Evolutionary conservation across 2,329 filamentous ascomycete species (phyloP).

Genomic region (Ceratocystis harringtonii): DNA sequence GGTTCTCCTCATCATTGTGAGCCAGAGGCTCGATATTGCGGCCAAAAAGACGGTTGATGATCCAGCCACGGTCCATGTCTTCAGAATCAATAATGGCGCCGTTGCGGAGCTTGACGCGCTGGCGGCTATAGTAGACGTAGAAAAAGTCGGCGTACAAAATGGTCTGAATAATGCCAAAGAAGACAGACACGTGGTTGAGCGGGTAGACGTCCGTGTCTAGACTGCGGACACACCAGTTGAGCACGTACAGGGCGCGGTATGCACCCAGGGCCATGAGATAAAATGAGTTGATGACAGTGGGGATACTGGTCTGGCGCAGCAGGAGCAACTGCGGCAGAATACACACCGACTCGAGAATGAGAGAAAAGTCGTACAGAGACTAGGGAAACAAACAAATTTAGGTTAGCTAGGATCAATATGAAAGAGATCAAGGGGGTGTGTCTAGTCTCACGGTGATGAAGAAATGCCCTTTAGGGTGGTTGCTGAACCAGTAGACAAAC

Average conservation of each 20-base stretch:
- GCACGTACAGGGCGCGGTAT: slow-evolving; percentile 76
- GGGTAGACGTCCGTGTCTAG: slow-evolving; percentile 42
- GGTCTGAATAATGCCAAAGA: slow-evolving; percentile 82
- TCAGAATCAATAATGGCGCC: slow-evolving; percentile 83
- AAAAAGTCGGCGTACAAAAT: slow-evolving; percentile 85
- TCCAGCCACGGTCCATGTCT: slow-evolving; percentile 71
- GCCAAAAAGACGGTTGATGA: slow-evolving; percentile 65
- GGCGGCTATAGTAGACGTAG: slow-evolving; percentile 90
- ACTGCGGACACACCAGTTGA: slow-evolving; percentile 74
- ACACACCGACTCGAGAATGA: slow-evolving; percentile 81
- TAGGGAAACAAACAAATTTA: slow-evolving; percentile 26
- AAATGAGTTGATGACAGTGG: slow-evolving; percentile 92
- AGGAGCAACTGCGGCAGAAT: slow-evolving; percentile 83
- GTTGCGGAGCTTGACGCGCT: slow-evolving; percentile 80
- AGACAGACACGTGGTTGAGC: slow-evolving; percentile 57
- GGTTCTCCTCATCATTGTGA: slow-evolving; percentile 45
- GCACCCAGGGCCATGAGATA: slow-evolving; percentile 78
- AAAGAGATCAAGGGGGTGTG: background rate
- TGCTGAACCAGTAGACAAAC: slow-evolving; percentile 31
- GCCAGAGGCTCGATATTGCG: slow-evolving; percentile 32
- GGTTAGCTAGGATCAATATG: background rate
- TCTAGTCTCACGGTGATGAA: slow-evolving; percentile 34
- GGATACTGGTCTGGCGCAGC: slow-evolving; percentile 84
- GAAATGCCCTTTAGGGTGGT: slow-evolving; percentile 14
- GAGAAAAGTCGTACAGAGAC: slow-evolving; percentile 76